A percentile compares a stretch with the other conserved stretches of the same genome.
Evolutionary conservation across 164 flowering plant species (phyloP).

Genomic region (Kingdonia uniflora): DNA sequence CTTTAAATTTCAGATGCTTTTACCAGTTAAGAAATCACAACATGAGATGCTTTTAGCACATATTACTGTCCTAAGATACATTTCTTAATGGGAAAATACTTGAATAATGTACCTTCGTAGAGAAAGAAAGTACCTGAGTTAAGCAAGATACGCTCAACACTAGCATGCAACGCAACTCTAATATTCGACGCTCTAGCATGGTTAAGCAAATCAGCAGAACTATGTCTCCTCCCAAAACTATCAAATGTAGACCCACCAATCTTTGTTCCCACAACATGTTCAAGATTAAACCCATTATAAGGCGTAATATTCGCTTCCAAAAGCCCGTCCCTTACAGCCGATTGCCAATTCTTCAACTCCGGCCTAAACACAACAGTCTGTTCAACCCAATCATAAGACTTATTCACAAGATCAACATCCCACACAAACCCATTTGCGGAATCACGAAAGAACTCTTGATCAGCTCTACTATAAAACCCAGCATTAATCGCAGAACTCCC

Average conservation of each 20-base stretch:
- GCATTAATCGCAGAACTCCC: slow-evolving; percentile 90
- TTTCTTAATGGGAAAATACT: too few relatives aligned
- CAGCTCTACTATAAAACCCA: slow-evolving; percentile 76
- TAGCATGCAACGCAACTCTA: slow-evolving; percentile 49
- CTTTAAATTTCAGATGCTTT: too few relatives aligned
- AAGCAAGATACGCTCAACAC: slow-evolving; percentile 53
- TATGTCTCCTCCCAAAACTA: slow-evolving; percentile 42
- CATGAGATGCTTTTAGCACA: too few relatives aligned
- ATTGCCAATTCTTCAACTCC: slow-evolving; percentile 60
- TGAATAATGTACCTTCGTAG: too few relatives aligned
- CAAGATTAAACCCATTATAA: slow-evolving; percentile 48
- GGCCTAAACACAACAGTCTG: slow-evolving; percentile 51
- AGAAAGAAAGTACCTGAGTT: slow-evolving; percentile 3
- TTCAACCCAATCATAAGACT: slow-evolving; percentile 81
- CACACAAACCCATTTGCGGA: slow-evolving; percentile 33
- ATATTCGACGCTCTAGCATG: slow-evolving; percentile 37
- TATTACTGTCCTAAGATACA: not conserved
- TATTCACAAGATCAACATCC: slow-evolving; percentile 46
- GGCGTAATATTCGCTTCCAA: slow-evolving; percentile 61
- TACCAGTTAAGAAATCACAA: too few relatives aligned
- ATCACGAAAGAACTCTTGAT: slow-evolving; percentile 29
- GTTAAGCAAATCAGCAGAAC: slow-evolving; percentile 60
- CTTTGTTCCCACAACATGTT: slow-evolving; percentile 65
- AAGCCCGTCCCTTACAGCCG: slow-evolving; percentile 53
- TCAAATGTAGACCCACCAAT: slow-evolving; percentile 80